Base-by-base conservation (phyloP, 768 basidiomycete genomes). In the Dacryopinax spathularia region DNA sequence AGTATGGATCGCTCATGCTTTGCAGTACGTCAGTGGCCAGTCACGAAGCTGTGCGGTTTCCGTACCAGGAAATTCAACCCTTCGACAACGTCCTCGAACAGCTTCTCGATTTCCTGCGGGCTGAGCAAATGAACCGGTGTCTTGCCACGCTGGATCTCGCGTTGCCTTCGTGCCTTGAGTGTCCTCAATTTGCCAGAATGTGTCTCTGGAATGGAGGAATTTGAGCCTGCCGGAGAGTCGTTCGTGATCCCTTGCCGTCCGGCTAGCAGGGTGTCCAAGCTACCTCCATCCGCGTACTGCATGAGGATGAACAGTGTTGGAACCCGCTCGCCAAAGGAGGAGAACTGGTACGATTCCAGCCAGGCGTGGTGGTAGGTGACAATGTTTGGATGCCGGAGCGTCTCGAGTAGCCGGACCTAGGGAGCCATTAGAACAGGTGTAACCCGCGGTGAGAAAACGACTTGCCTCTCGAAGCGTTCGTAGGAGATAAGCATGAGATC, bases 291-390 rank as follows among this genome's bases (percentile, higher is more conserved):
- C 0, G 91, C 91, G 88, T 88, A 93, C 76, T 92, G 89, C 91
- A 93, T 93, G 25, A 93, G 76, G 10, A 92, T 84, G 67, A 93
- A 89, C 35, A 96, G 73, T 1, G 93, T 88, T 2, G 90, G 91
- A 27, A 97, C 84, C 68, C 84, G 83, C 0, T 91, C 90, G 0
- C 91, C 92, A 70, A 95, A 94, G 0, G 85, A 77, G 1, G 91
- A 94, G 75, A 96, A 95, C 65, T 87, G 86, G 63, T 80, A 82
- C 0, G 81, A 79, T 72, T 97, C 93, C 25, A 97, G 80, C 93
- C 93, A 97, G 0, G 93, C 84, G 70, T 95, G 93, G 72, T 97
- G 95, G 70, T 96, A 96, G 2, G 89, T 91, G 65, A 98, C 82
- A 67, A 98, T 95, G 67, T 97, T 95, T 3, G 86, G 88, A 74